A percentile compares a stretch with the other conserved stretches of the same genome.
phyloP scores from a whole-genome alignment of 805 yeast species.

The Metschnikowia bowlesiae region DNA sequence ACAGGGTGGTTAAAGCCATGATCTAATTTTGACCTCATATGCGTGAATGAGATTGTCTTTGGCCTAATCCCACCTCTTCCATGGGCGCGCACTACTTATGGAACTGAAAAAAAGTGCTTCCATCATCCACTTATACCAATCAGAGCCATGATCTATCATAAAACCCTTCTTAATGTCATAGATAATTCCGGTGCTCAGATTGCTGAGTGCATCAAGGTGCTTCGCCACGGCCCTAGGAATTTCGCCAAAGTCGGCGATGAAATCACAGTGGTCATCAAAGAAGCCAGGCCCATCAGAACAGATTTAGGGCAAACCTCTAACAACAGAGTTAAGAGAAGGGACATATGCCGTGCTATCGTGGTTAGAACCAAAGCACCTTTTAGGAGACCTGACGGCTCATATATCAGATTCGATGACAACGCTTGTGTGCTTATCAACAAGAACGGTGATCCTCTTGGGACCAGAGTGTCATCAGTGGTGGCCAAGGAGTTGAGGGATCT shows the following conservation, averaged over 20 bases:
- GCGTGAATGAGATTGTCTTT: neutral
- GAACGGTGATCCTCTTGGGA: constrained; percentile 89
- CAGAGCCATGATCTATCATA: constrained; percentile 72
- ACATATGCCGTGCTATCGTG: constrained; percentile 90
- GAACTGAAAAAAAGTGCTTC: constrained; percentile 1
- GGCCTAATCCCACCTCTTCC: neutral
- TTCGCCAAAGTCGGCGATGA: constrained; percentile 87
- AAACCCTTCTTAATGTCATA: constrained; percentile 81
- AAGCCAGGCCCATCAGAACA: constrained; percentile 73
- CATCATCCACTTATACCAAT: neutral
- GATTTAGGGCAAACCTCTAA: constrained; percentile 69
- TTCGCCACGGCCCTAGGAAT: constrained; percentile 81
- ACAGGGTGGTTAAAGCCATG: neutral
- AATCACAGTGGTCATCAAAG: constrained; percentile 90
- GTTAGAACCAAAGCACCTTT: constrained; percentile 84
- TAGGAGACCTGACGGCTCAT: constrained; percentile 81
- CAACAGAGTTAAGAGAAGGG: constrained; percentile 89
- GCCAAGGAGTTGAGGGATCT: constrained; percentile 84
- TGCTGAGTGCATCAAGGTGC: constrained; percentile 93
- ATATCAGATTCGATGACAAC: constrained; percentile 86
- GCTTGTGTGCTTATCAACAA: constrained; percentile 95
- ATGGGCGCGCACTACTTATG: constrained; percentile 3
- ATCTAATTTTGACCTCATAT: neutral
- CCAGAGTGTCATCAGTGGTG: constrained; percentile 85
- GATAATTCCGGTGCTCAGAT: constrained; percentile 95